Conservation (phyloP, 140 eudicot species). For the Flaveria floridana region DNA sequence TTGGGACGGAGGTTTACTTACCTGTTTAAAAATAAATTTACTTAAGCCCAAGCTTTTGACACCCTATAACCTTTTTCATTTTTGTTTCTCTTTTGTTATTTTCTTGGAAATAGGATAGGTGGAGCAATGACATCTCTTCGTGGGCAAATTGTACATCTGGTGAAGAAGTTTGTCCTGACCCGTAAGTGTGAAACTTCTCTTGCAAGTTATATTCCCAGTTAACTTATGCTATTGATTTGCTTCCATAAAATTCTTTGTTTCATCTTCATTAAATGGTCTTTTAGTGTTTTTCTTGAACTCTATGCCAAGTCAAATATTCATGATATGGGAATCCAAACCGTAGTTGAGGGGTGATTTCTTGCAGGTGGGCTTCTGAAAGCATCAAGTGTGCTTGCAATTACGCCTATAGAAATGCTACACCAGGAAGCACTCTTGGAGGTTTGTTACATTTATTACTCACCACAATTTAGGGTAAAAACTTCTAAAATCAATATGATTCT, state of each 20-base stretch:
- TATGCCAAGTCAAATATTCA: background rate
- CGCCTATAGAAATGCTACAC: slow-evolving; percentile 93
- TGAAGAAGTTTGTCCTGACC: slow-evolving; percentile 70
- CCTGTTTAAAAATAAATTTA: background rate
- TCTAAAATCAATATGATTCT: slow-evolving; percentile 3
- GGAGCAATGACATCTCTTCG: slow-evolving; percentile 50
- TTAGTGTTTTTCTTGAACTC: background rate
- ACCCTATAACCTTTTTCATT: background rate
- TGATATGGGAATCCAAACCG: background rate
- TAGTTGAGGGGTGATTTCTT: slow-evolving; percentile 23
- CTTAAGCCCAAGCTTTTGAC: background rate
- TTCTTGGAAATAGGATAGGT: slow-evolving; percentile 46
- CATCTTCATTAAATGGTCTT: slow-evolving; percentile 10
- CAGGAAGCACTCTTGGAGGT: slow-evolving; percentile 94
- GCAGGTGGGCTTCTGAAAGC: slow-evolving; percentile 93
- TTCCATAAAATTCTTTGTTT: slow-evolving; percentile 4
- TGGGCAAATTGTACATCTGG: slow-evolving; percentile 56
- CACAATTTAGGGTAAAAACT: background rate
- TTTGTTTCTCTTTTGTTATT: slow-evolving; percentile 17
- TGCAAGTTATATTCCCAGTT: background rate
- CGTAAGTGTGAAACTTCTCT: slow-evolving; percentile 49
- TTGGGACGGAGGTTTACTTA: background rate
- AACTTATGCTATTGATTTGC: background rate
- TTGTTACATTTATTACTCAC: background rate
- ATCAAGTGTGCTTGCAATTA: slow-evolving; percentile 64